These are phyloP conservation scores for Fistulinella cinereoalba DNA, from an alignment of 1,284 basidiomycete genomes.

Conservation along the genomic window DNA sequence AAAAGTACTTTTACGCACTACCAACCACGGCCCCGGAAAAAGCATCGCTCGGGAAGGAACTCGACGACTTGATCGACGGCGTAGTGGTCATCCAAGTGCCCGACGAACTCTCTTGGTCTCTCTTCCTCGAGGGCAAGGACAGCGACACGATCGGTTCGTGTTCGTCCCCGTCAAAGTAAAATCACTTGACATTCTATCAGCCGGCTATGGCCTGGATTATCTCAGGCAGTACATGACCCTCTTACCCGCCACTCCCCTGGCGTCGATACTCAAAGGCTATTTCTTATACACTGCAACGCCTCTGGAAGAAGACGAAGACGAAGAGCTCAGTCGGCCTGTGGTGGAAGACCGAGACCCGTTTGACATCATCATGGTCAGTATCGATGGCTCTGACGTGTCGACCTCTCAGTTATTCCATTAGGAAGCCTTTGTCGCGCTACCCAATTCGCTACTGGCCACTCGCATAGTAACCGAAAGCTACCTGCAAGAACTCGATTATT, in stretches of 20 bases:
- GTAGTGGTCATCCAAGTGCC: slow-evolving; percentile 72
- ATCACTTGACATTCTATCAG: slow-evolving; percentile 34
- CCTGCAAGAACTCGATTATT: slow-evolving; percentile 71
- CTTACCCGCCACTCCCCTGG: slow-evolving; percentile 62
- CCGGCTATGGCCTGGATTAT: slow-evolving; percentile 60
- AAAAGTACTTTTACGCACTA: slow-evolving; percentile 55
- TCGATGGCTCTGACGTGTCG: neutral
- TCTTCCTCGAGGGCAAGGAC: slow-evolving; percentile 78
- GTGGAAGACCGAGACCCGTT: slow-evolving; percentile 44
- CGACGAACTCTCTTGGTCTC: slow-evolving; percentile 77
- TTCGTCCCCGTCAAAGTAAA: slow-evolving; percentile 1
- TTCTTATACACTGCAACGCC: slow-evolving; percentile 60
- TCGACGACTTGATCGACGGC: slow-evolving; percentile 70
- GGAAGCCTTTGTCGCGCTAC: slow-evolving; percentile 57
- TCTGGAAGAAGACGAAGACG: slow-evolving; percentile 44
- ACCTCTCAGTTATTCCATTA: slow-evolving; percentile 27
- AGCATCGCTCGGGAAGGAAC: slow-evolving; percentile 49
- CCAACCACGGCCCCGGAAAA: slow-evolving; percentile 51
- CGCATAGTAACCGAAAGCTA: slow-evolving; percentile 76
- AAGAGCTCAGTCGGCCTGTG: slow-evolving; percentile 32
- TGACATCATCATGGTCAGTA: slow-evolving; percentile 52
- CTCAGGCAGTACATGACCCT: slow-evolving; percentile 66
- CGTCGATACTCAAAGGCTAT: slow-evolving; percentile 66
- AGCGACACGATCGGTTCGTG: slow-evolving; percentile 62
- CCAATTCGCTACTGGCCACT: slow-evolving; percentile 69